Evolutionary conservation across 306 rosid species (phyloP).

Genomic region (Ormosia semicastrata): DNA sequence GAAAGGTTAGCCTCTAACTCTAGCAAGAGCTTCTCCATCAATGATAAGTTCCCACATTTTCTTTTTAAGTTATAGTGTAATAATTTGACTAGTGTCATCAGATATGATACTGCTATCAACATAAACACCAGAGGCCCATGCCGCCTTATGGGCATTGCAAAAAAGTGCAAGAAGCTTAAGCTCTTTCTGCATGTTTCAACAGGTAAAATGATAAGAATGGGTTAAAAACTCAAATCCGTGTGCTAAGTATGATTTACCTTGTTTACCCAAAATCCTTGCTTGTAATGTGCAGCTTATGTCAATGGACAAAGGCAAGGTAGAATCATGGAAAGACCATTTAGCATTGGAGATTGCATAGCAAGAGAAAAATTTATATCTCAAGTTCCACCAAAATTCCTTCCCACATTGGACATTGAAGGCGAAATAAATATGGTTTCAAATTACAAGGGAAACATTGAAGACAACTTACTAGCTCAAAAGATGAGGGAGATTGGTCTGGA

Average conservation of each 20-base stretch:
- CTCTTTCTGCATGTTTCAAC: conserved; percentile 93
- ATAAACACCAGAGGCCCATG: conserved; percentile 90
- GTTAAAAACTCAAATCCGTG: not conserved
- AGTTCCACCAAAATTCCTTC: conserved; percentile 37
- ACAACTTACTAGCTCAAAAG: conserved; percentile 57
- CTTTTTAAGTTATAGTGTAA: conserved; percentile 2
- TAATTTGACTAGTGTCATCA: conserved; percentile 11
- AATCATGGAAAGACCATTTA: conserved; percentile 78
- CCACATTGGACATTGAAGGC: conserved; percentile 62
- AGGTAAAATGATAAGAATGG: conserved; percentile 38
- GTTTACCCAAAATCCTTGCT: not conserved
- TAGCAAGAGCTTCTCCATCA: not conserved
- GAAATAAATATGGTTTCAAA: conserved; percentile 66
- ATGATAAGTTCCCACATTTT: not conserved
- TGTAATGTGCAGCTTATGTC: conserved; percentile 66
- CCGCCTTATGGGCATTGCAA: conserved; percentile 74
- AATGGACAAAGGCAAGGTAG: conserved; percentile 97
- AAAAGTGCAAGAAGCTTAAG: conserved; percentile 82
- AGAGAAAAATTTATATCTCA: conserved; percentile 50
- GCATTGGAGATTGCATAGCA: conserved; percentile 72
- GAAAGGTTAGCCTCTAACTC: conserved; percentile 59
- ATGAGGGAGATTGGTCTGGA: conserved; percentile 81
- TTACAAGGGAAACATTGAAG: conserved; percentile 46
- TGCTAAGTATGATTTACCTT: not conserved
- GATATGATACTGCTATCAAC: conserved; percentile 85